Percentiles rank a stretch among this genome's conserved stretches.
phyloP scores from a whole-genome alignment of 371 early-diverging fungal species.

The Apophysomyces elegans region DNA sequence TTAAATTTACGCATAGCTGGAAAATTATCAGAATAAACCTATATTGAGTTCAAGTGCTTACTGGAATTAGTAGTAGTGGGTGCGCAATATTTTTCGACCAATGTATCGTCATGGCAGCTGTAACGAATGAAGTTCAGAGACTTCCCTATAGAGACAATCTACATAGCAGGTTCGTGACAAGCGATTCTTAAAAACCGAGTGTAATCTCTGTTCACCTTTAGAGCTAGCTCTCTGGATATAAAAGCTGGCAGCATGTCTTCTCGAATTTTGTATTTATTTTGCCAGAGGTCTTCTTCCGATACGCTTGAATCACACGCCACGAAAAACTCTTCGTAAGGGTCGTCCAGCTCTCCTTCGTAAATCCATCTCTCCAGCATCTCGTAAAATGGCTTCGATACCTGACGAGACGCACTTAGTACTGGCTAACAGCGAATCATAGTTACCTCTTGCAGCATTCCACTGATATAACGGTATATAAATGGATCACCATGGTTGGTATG shows the following conservation, averaged over 20 bases:
- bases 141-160: conserved; percentile 93
- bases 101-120: conserved; percentile 74
- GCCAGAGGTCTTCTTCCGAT: conserved; percentile 81
- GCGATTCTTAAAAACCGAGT: conserved; percentile 31
- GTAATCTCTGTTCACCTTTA: conserved; percentile 61
- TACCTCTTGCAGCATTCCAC: conserved; percentile 76
- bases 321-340: conserved; percentile 95
- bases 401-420: conserved; percentile 18
- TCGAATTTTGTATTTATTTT: conserved; percentile 72
- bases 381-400: conserved; percentile 87
- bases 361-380: conserved; percentile 93
- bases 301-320: conserved; percentile 62
- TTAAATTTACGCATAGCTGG: conserved; percentile 47
- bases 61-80: not conserved
- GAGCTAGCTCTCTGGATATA: conserved; percentile 73
- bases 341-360: conserved; percentile 92
- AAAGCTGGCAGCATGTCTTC: conserved; percentile 87
- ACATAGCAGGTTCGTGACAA: conserved; percentile 15
- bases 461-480: conserved; percentile 76
- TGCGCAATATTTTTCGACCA: conserved; percentile 30
- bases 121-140: conserved; percentile 91
- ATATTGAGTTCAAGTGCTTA: not conserved
- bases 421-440: conserved; percentile 51
- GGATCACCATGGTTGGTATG: conserved; percentile 92
- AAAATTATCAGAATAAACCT: not conserved